Evolutionary conservation across 2,329 filamentous ascomycete genomes (phyloP), one percentile per base, ranked within the genome.

Genomic region (Decorospora gaudefroyi): DNA sequence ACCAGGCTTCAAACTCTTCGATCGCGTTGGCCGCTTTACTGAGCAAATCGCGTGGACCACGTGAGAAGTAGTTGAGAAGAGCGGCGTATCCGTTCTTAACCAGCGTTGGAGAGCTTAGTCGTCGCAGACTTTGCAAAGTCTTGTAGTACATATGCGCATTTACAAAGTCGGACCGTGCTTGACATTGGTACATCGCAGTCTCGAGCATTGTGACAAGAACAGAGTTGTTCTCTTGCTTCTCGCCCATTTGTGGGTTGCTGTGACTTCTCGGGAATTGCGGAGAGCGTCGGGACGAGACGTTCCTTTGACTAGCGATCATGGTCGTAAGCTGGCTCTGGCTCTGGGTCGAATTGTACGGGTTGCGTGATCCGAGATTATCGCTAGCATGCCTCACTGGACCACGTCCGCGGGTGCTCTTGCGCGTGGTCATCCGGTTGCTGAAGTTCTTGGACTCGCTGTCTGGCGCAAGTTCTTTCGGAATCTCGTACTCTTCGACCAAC

Each of bases 141-240:
- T 86, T 87, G 84, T 88, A 92, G 74, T 92, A 96, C 37, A 88
- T 79, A 57, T 95, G 88, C 1, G 89, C 87, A 19, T 86, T 86
- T 35, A 93, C 83, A 60, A 90, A 96, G 65, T 95, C 89, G 0
- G 87, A 87, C 49, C 87, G 83, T 16, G 86, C 83, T 57, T 88
- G 84, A 42, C 88, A 90, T 65, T 89, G 86, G 1, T 84, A 78
- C 55, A 87, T 87, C 11, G 88, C 88, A 12, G 86, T 85, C 53
- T 86, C 84, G 18, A 91, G 79, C 85, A 91, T 90, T 1, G 81
- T 78, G 27, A 88, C 78, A 8, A 90, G 72, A 4, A 86, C 78
- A 1, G 72, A 72, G 19, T 58, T 62, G 38, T 60, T 80, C 74
- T 46, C 69, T 15, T 59, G 50, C 27, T 63, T 63, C 16, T 69